Evolutionary conservation across 371 early-diverging fungal species (phyloP), one percentile per base, ranked within the genome.

Genomic region (Funneliformis caledonium): DNA sequence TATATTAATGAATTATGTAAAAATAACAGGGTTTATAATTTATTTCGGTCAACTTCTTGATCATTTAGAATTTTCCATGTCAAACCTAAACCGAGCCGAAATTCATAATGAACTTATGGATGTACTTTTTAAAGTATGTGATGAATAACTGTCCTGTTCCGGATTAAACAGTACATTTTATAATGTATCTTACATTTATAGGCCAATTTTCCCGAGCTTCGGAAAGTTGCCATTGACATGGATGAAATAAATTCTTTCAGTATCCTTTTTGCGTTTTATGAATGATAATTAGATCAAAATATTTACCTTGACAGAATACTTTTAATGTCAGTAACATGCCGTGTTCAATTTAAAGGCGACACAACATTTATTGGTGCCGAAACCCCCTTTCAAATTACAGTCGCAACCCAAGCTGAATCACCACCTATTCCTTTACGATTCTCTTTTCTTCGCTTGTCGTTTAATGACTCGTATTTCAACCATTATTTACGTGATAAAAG

Each of bases 171-270:
- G 11, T 59, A 42, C 9, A 2, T 33, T 37, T 8, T 62, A 3
- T 26, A 45, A 69, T 31, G 10, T 8, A 6, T 48, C 81, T 81
- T 81, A 22, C 83, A 83, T 84, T 80, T 82, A 9, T 75, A 82
- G 37, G 83, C 83, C 76, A 72, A 86, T 37, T 73, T 37, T 19
- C 82, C 67, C 50, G 81, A 84, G 45, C 82, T 84, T 68, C 79
- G 85, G n/a, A 88, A 88, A 70, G 79, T 91, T 14, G 43, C 88
- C 1, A 83, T 95, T 9, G 86, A 91, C 43, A 93, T 94, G 94
- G 89, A 93, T 69, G 89, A 91, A 61, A 88, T 94, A 77, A 91
- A 92, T 70, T 80, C 92, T 0, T 94, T 96, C 67, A 81, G 88
- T 91, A 78, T 76, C 84, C 31, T 62, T 88, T 22, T 59, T 33